Base-by-base conservation (phyloP, 2,329 filamentous ascomycete species). In the Ambrosiella xylebori region DNA sequence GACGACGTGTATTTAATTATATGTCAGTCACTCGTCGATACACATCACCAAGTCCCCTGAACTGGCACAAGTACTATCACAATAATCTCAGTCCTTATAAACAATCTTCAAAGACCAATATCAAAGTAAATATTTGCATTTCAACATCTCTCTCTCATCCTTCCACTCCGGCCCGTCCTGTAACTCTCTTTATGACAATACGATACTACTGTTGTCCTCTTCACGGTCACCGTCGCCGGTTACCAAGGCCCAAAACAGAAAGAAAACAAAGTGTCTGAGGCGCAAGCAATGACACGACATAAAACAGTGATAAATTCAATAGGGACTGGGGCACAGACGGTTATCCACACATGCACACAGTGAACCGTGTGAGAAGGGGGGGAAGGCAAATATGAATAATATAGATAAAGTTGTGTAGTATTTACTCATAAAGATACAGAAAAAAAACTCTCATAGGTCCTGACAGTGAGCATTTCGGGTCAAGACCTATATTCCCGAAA, bases 251-350 rank as follows among this genome's bases (percentile, higher is more conserved):
- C n/a, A 47, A 47, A 47, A 17, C 19, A 47, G 19, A n/a, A 47
- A 47, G 19, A 47, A 13, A 47, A 47, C 44, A 13, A 41, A 41
- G 44, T 27, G 27, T n/a, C 8, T 51, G 19, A 51, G 47, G 17
- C 47, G 47, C 17, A n/a, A 51, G 47, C n/a, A 49, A 50, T 57
- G 55, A 57, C 27, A 27, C 44, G 44, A 51, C 55, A 37, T 57
- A 57, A 57, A 57, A 57, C 44, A 57, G 36, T 9, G 41, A 38
- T 57, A 49, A 49, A 57, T 57, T 49, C 55, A 39, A 37, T 44
- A 55, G 38, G 53, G 38, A 37, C 17, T 37, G 17, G 15, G 17
- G 38, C 39, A 44, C 53, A 27, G 38, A 55, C 53, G 19, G 44
- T 47, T 17, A 17, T 15, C 44, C 44, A 47, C n/a, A n/a, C 27